Conservation (phyloP, 2,329 filamentous ascomycete species). For the Neodidymelliopsis sp. region DNA sequence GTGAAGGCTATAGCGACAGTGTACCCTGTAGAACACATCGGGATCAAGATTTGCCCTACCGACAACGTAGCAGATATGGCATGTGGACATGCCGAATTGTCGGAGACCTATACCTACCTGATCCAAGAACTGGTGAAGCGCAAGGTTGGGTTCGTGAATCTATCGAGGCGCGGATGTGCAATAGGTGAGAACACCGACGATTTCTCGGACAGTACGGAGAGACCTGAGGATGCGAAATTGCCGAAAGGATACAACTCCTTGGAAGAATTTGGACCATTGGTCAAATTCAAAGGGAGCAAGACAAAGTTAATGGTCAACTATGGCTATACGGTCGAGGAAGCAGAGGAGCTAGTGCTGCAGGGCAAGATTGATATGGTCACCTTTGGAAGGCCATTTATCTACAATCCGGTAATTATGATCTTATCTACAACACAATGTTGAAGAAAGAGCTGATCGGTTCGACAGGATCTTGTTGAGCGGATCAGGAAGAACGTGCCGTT, state of each 20-base stretch:
- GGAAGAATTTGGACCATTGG: conserved; percentile 29
- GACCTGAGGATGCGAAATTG: conserved; percentile 16
- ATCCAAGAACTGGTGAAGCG: conserved; percentile 8
- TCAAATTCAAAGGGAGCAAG: conserved; percentile 37
- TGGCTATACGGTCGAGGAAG: conserved; percentile 33
- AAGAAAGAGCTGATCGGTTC: too few species aligned
- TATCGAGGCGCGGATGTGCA: conserved; percentile 11
- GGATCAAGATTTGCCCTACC: conserved; percentile 39
- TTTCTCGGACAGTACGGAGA: conserved; percentile 5
- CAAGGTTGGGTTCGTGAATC: conserved; percentile 9
- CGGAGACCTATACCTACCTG: conserved; percentile 18
- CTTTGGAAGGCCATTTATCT: conserved; percentile 34
- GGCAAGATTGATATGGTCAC: conserved; percentile 30
- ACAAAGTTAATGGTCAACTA: conserved; percentile 36
- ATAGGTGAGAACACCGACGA: conserved; percentile 1
- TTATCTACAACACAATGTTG: too few species aligned
- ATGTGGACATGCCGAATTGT: conserved; percentile 11
- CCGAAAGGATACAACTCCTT: conserved; percentile 27
- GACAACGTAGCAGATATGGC: conserved; percentile 25
- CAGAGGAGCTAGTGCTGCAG: conserved; percentile 21
- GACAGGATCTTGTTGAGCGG: conserved; percentile 23
- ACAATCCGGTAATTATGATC: conserved; percentile 24
- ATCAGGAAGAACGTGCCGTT: conserved; percentile 23
- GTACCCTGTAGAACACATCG: conserved; percentile 25
- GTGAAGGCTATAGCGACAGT: conserved; percentile 37